These are phyloP conservation scores for Scytalidium lignicola DNA, from an alignment of 2,329 filamentous ascomycete species.

Conservation along the genomic window DNA sequence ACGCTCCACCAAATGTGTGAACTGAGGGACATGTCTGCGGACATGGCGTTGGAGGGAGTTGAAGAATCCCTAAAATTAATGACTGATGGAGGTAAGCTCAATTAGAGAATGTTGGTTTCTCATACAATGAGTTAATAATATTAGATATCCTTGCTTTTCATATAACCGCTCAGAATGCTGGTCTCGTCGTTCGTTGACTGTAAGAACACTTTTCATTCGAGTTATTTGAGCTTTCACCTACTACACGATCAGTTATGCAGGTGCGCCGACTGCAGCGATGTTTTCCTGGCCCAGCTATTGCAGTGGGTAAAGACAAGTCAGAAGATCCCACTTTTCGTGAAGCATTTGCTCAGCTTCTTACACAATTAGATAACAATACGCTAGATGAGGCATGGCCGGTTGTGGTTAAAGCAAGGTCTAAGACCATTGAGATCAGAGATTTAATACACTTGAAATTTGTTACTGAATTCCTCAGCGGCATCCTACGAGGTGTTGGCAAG, in stretches of 20 bases:
- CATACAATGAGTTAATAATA: no score
- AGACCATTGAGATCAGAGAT: conserved; percentile 42
- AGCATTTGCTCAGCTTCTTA: conserved; percentile 13
- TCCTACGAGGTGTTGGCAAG: conserved; percentile 36
- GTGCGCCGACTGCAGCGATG: conserved; percentile 36
- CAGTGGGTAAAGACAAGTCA: conserved; percentile 21
- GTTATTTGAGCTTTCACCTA: conserved; percentile 41
- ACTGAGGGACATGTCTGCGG: no score
- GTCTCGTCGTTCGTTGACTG: conserved; percentile 33
- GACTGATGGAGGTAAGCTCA: no score
- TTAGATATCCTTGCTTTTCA: conserved; percentile 33
- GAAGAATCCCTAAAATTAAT: no score
- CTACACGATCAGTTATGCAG: conserved; percentile 31
- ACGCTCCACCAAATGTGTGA: no score
- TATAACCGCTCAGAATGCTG: conserved; percentile 41
- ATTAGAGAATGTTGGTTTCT: no score
- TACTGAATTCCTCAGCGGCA: conserved; percentile 43
- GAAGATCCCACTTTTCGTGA: conserved; percentile 17
- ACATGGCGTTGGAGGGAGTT: no score
- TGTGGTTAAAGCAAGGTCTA: conserved; percentile 20
- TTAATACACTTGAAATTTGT: conserved; percentile 44
- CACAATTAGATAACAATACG: conserved; percentile 12
- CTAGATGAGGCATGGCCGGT: conserved; percentile 4
- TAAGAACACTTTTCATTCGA: conserved; percentile 30
- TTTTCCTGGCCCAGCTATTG: conserved; percentile 38